Conservation (phyloP, 441 rosid genomes). For the Hura crepitans region DNA sequence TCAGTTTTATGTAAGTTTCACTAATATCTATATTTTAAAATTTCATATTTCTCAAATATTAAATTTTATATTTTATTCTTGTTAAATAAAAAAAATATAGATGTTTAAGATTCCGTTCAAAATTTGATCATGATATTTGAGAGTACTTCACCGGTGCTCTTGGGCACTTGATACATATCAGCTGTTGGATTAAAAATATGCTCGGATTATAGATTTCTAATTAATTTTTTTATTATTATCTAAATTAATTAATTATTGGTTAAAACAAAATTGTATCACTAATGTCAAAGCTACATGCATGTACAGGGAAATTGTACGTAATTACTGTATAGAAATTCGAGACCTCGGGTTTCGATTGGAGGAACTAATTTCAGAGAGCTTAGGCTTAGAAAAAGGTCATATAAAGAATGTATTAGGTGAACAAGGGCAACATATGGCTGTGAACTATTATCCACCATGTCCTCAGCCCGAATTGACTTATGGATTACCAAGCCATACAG, state of each 20-base stretch:
- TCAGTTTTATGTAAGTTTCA: not conserved
- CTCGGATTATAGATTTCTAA: no score
- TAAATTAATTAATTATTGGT: not conserved
- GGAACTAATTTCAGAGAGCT: conserved; percentile 53
- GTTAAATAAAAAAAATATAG: no score
- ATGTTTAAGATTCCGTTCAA: no score
- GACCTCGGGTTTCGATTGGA: conserved; percentile 37
- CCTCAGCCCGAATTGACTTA: conserved; percentile 51
- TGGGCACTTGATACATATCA: no score
- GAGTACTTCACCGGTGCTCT: no score
- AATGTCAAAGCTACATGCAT: not conserved
- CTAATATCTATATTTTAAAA: not conserved
- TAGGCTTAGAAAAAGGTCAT: conserved; percentile 36
- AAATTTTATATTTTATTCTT: no score
- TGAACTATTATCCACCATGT: conserved; percentile 57
- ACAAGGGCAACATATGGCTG: conserved; percentile 63
- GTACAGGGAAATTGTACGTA: conserved; percentile 35
- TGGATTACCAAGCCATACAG: conserved; percentile 48
- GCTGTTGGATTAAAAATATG: no score
- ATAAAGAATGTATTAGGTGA: conserved; percentile 33
- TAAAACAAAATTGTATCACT: not conserved
- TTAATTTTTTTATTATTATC: no score
- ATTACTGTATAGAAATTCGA: conserved; percentile 37
- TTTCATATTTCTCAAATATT: no score
- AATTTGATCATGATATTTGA: no score